Evolutionary conservation across 1,139 yeast species (phyloP).

Genomic region (Geotrichum bryndzae): DNA sequence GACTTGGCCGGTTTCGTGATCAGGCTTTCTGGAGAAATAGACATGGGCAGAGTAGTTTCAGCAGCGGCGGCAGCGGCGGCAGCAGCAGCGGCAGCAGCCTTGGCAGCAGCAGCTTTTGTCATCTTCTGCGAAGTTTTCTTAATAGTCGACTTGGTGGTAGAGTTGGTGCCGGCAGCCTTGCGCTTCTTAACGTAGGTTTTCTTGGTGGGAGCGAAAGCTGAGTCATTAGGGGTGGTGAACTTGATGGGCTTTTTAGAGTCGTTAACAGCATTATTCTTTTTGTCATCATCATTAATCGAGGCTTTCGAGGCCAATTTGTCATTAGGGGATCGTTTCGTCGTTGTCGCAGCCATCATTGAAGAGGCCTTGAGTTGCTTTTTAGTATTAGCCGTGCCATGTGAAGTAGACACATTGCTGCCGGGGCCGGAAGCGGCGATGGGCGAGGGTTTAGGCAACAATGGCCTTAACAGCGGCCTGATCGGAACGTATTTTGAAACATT

Average conservation of each 20-base stretch:
- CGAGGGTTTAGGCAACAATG: slow-evolving; percentile 18
- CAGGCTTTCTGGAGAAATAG: slow-evolving; percentile 14
- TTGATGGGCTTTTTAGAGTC: slow-evolving; percentile 6
- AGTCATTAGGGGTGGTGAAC: neutral
- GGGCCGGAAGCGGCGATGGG: slow-evolving; percentile 16
- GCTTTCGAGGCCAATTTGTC: neutral
- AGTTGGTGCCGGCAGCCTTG: neutral
- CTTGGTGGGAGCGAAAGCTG: neutral
- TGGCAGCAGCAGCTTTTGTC: neutral
- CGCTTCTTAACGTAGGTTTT: neutral
- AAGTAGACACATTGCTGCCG: neutral
- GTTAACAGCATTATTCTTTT: neutral
- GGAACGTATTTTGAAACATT: slow-evolving; percentile 9
- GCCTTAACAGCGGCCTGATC: slow-evolving; percentile 13
- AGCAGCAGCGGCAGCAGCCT: neutral
- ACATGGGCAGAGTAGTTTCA: slow-evolving; percentile 4
- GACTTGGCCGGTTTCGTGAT: slow-evolving; percentile 13
- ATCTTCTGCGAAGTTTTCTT: slow-evolving; percentile 4
- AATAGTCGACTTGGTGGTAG: neutral
- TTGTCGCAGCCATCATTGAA: neutral
- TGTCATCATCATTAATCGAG: slow-evolving; percentile 1
- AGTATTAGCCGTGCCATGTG: neutral
- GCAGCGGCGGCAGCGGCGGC: neutral
- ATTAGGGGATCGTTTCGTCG: neutral
- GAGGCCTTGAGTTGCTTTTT: neutral